Conservation (phyloP, 306 rosid genomes). For the Prunus armeniaca region DNA sequence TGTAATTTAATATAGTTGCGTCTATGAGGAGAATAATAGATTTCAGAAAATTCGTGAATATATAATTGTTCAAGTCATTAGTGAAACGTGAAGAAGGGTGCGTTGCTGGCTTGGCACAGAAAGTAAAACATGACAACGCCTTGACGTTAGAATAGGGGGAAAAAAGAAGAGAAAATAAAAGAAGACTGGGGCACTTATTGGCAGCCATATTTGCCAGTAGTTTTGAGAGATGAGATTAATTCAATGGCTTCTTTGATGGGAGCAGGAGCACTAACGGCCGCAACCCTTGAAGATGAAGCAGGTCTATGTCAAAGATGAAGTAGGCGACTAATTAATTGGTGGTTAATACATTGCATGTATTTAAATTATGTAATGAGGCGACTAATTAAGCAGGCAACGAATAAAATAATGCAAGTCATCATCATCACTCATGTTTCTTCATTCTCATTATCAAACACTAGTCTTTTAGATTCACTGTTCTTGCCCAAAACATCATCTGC, state of each 20-base stretch:
- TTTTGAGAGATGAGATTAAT: background rate
- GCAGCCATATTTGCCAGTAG: background rate
- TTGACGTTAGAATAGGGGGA: background rate
- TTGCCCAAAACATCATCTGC: background rate
- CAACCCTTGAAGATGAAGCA: constrained; percentile 33
- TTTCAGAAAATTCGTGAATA: too few relatives aligned
- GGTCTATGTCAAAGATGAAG: background rate
- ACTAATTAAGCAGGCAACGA: background rate
- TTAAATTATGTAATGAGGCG: background rate
- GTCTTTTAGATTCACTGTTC: background rate
- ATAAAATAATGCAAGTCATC: background rate
- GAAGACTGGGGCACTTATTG: background rate
- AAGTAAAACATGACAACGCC: background rate
- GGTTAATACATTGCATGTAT: background rate
- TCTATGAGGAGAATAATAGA: too few relatives aligned
- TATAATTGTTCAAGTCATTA: too few relatives aligned
- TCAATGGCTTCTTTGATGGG: constrained; percentile 4
- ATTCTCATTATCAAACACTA: background rate
- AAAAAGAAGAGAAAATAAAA: background rate
- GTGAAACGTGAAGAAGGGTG: too few relatives aligned
- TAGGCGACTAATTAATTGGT: too few relatives aligned
- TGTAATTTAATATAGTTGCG: too few relatives aligned
- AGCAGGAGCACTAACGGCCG: constrained; percentile 29
- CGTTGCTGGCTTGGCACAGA: background rate
- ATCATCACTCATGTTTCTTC: background rate